These are phyloP conservation scores for Escovopsis weberi DNA, from an alignment of 2,329 filamentous ascomycete species.

Conservation along the genomic window DNA sequence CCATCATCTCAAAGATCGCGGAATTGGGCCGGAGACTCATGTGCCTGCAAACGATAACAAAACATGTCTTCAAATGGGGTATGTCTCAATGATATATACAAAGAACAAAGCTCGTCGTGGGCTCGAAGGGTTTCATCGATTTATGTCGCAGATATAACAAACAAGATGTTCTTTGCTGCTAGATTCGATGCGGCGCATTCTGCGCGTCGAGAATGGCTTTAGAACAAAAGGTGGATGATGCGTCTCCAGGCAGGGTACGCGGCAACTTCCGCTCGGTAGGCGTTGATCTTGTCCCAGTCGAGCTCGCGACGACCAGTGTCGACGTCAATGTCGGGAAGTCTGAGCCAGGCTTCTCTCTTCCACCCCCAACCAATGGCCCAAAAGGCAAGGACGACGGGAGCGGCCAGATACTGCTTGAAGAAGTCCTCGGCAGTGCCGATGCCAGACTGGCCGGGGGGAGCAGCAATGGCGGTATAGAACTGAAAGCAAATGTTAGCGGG, in stretches of 20 bases:
- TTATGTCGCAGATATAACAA: no score
- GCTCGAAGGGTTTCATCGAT: no score
- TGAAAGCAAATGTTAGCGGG: constrained; percentile 9
- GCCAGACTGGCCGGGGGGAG: constrained; percentile 17
- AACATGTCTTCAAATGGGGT: no score
- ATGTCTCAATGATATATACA: no score
- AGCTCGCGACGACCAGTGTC: constrained; percentile 51
- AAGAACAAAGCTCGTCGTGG: no score
- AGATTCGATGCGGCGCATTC: no score
- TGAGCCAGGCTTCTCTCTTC: constrained; percentile 50
- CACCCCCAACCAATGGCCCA: constrained; percentile 46
- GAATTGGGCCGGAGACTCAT: no score
- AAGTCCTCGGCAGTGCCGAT: constrained; percentile 32
- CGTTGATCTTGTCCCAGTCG: constrained; percentile 50
- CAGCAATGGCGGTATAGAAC: constrained; percentile 36
- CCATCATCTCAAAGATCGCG: no score
- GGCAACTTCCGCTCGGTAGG: constrained; percentile 33
- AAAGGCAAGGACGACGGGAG: constrained; percentile 40
- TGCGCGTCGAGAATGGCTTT: no score
- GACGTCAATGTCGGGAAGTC: constrained; percentile 47
- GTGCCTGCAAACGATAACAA: no score
- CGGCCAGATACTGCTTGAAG: constrained; percentile 40
- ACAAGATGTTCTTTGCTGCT: no score
- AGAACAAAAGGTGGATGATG: constrained; percentile 23
- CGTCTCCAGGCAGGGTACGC: constrained; percentile 37